Base-by-base conservation (phyloP, 2,329 filamentous ascomycete genomes). In the Pseudogymnoascus sp. region DNA sequence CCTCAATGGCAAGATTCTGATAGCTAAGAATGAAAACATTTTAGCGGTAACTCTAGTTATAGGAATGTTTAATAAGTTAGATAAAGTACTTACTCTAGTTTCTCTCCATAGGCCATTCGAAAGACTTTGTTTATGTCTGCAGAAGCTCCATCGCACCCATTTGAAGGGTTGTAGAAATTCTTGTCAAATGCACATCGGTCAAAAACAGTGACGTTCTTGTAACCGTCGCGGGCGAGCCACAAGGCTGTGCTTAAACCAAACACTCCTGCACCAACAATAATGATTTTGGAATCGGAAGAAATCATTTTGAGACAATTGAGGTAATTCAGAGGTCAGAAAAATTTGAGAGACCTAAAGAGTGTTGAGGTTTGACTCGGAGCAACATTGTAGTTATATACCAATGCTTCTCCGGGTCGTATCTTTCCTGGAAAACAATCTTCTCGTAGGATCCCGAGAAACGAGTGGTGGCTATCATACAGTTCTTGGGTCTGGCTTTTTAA, bases 81-180 rank as follows among this genome's bases (percentile, higher is more conserved):
- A 10, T 36, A 36, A 36, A 36, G 35, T 36, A 4, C 12, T n/a
- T 36, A 36, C 35, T 36, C 35, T n/a, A 69, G 1, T 61, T 64
- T 3, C 65, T 68, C 63, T 13, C 79, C 77, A 62, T 79, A 79
- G 4, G 71, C 72, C 7, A 74, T 70, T 4, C 76, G 73, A 42
- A 79, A 72, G 64, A 79, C 77, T 60, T 79, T 79, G 66, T 79
- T 79, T 18, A 76, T 69, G 61, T 79, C 75, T 60, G 77, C 76
- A 4, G 76, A 79, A 0, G 78, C 77, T 1, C 72, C 73, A 66
- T 79, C 77, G 58, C 74, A 74, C 21, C 78, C 79, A 0, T 69
- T 63, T 1, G 70, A 64, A 60, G 76, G 77, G 5, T 75, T 74
- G 60, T 81, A 81, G 0, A 67, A 67, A 0, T 71, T 70, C 35